Conservation (phyloP, 139 green algal genomes). For the Spirogloea muscicola region DNA sequence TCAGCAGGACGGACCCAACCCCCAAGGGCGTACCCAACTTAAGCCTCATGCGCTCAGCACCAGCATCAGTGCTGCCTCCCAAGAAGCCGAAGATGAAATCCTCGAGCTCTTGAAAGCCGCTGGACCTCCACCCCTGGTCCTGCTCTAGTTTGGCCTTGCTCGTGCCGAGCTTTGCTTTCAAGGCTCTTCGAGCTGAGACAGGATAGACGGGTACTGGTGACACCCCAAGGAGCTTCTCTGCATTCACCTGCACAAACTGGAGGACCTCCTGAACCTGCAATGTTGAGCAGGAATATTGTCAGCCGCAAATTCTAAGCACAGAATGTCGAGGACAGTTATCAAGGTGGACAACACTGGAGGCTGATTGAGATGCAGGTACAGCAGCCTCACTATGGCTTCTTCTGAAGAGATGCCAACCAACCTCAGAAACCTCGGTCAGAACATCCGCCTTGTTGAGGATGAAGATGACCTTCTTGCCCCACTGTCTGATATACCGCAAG, state of each 20-base stretch:
- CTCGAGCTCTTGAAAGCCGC: conserved; percentile 46
- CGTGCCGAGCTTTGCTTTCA: conserved; percentile 61
- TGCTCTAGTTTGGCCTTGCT: background rate
- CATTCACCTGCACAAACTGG: conserved; percentile 76
- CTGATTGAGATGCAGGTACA: too few species aligned
- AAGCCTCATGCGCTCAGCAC: conserved; percentile 76
- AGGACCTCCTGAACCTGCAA: conserved; percentile 58
- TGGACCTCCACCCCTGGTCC: conserved; percentile 16
- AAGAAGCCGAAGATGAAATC: conserved; percentile 76
- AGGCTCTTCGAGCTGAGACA: conserved; percentile 56
- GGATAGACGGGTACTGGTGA: conserved; percentile 60
- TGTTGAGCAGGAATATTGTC: background rate
- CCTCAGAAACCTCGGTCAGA: conserved; percentile 58
- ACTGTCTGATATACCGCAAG: conserved; percentile 62
- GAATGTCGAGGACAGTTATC: too few species aligned
- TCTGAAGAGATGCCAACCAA: background rate
- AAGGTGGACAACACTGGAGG: too few species aligned
- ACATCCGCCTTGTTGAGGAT: conserved; percentile 96
- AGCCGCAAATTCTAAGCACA: too few species aligned
- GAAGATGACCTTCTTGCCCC: conserved; percentile 98
- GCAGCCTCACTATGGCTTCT: too few species aligned
- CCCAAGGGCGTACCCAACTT: conserved; percentile 92
- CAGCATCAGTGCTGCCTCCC: conserved; percentile 40
- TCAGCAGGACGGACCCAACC: conserved; percentile 77
- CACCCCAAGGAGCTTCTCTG: conserved; percentile 60